Percentiles rank a stretch among this genome's conserved stretches.
phyloP scores from a whole-genome alignment of 73 alveolate genomes.

The Paramecium biaurelia region DNA sequence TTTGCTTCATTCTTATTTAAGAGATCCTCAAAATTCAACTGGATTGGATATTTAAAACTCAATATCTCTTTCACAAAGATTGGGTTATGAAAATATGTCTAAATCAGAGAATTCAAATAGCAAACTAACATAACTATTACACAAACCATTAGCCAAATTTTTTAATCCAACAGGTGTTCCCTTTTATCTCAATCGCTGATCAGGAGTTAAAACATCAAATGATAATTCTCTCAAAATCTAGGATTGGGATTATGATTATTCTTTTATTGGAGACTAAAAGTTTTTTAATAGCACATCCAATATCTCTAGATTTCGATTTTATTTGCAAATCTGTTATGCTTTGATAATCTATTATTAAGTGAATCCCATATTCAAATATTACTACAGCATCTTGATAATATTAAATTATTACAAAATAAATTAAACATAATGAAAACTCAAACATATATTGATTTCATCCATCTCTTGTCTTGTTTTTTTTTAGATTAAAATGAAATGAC shows the following conservation, averaged over 20 bases:
- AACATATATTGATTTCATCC: no score
- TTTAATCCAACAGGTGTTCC: conserved; percentile 79
- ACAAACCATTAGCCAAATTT: conserved; percentile 78
- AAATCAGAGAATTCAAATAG: conserved; percentile 82
- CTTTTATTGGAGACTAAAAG: not conserved
- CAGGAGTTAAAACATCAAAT: conserved; percentile 74
- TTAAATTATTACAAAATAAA: not conserved
- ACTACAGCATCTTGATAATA: not conserved
- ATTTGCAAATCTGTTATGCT: not conserved
- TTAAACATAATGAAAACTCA: not conserved
- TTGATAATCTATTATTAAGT: not conserved
- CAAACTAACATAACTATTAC: conserved; percentile 63
- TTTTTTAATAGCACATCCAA: not conserved
- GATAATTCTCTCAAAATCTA: conserved; percentile 12
- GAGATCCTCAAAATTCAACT: conserved; percentile 11
- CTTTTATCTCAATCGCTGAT: conserved; percentile 64
- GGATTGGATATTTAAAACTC: conserved; percentile 58
- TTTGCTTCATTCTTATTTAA: conserved; percentile 34
- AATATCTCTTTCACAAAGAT: conserved; percentile 71
- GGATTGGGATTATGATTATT: not conserved
- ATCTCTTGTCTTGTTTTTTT: no score
- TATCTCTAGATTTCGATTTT: not conserved
- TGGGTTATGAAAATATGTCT: conserved; percentile 80
- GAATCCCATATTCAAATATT: not conserved
- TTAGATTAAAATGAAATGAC: no score